Percentiles rank a stretch among this genome's conserved stretches.
These are phyloP conservation scores for Rubroshorea leprosula DNA, from an alignment of 345 rosid species.

Conservation along the genomic window DNA sequence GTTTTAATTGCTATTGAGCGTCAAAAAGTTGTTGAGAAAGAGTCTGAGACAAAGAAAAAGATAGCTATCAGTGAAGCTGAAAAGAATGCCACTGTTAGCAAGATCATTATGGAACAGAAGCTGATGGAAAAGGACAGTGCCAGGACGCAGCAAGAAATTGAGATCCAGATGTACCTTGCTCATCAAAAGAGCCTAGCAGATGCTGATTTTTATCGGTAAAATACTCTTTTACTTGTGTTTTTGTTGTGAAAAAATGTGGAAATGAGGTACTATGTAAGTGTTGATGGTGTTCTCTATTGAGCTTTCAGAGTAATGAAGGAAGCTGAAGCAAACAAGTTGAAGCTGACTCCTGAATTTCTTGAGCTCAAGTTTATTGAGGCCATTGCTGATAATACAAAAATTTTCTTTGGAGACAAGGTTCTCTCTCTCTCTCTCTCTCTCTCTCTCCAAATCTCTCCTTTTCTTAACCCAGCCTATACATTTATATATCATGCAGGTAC, in stretches of 20 bases:
- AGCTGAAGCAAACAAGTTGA: constrained; percentile 88
- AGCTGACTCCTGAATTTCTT: constrained; percentile 85
- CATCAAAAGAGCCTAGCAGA: constrained; percentile 78
- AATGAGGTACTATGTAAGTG: not conserved
- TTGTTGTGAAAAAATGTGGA: not conserved
- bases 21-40: constrained; percentile 86
- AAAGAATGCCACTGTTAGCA: constrained; percentile 76
- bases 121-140: constrained; percentile 82
- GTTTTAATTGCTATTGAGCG: constrained; percentile 78
- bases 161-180: constrained; percentile 69
- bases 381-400: constrained; percentile 78
- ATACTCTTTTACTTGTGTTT: constrained; percentile 8
- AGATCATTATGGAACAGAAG: constrained; percentile 79
- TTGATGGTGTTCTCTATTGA: constrained; percentile 9
- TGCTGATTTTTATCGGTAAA: constrained; percentile 80
- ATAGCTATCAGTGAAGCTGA: constrained; percentile 94
- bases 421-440: not conserved
- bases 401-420: constrained; percentile 89
- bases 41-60: constrained; percentile 78
- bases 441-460: not conserved
- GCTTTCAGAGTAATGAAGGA: constrained; percentile 55
- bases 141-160: constrained; percentile 72
- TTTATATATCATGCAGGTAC: constrained; percentile 46
- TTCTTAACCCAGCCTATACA: not conserved
- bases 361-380: constrained; percentile 86